Evolutionary conservation across 805 yeast species (phyloP).

Genomic region (Kodamaea nitidulidarum): DNA sequence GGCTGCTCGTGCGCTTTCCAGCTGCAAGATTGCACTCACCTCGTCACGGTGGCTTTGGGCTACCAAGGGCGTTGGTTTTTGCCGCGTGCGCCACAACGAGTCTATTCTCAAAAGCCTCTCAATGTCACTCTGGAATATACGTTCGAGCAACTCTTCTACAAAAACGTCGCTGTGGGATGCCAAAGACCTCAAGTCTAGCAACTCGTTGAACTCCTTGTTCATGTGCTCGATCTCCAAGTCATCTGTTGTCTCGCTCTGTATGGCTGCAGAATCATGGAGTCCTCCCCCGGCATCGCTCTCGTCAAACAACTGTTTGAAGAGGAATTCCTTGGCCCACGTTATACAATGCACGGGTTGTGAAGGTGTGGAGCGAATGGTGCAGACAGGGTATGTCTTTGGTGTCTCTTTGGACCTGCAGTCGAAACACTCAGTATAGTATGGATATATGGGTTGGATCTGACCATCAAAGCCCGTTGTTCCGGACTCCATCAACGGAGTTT

Average conservation of each 20-base stretch:
- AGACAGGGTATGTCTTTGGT: constrained; percentile 90
- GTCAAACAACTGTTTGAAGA: constrained; percentile 76
- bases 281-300: constrained; percentile 27
- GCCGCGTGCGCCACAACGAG: constrained; percentile 72
- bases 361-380: constrained; percentile 96
- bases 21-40: neutral
- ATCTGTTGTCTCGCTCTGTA: constrained; percentile 54
- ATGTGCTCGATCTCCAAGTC: constrained; percentile 61
- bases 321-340: constrained; percentile 94
- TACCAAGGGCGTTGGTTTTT: constrained; percentile 62
- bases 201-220: constrained; percentile 63
- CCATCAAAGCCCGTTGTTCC: constrained; percentile 97
- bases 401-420: constrained; percentile 86
- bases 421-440: constrained; percentile 83
- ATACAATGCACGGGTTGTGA: constrained; percentile 94
- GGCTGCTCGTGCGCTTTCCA: constrained; percentile 6
- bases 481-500: constrained; percentile 79
- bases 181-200: constrained; percentile 34
- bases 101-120: constrained; percentile 67
- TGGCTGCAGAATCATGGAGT: constrained; percentile 14
- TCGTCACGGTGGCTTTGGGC: constrained; percentile 13
- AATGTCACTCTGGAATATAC: constrained; percentile 72
- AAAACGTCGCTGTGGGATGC: constrained; percentile 23
- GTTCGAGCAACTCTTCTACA: constrained; percentile 45
- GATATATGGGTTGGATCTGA: constrained; percentile 87